phyloP scores from a whole-genome alignment of 345 rosid species.

The Turritis glabra region DNA sequence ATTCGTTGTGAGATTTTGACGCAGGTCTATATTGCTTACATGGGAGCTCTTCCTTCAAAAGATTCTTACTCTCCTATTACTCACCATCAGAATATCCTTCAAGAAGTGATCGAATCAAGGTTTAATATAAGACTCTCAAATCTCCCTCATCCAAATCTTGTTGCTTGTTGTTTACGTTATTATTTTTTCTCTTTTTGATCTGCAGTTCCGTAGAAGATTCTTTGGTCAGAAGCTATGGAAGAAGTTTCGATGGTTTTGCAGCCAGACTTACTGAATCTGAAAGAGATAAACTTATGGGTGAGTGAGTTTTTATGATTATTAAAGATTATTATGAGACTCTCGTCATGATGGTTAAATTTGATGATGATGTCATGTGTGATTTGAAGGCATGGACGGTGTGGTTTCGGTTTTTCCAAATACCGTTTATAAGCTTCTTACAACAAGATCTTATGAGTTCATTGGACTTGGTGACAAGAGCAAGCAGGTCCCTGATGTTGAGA shows the following conservation, averaged over 20 bases:
- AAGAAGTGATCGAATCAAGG: constrained; percentile 31
- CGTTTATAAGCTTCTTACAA: constrained; percentile 42
- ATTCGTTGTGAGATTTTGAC: background rate
- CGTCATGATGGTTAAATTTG: background rate
- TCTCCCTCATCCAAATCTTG: background rate
- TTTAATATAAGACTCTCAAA: background rate
- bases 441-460: constrained; percentile 64
- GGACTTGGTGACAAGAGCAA: constrained; percentile 42
- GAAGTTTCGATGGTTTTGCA: constrained; percentile 48
- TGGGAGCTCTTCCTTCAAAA: constrained; percentile 37
- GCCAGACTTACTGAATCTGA: constrained; percentile 52
- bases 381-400: constrained; percentile 45
- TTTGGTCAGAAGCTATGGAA: constrained; percentile 41
- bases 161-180: constrained; percentile 7
- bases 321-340: background rate
- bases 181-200: background rate
- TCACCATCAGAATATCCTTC: constrained; percentile 38
- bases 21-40: constrained; percentile 39
- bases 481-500: constrained; percentile 22
- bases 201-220: constrained; percentile 30
- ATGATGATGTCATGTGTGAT: background rate
- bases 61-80: constrained; percentile 31
- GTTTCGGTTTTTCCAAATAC: constrained; percentile 53
- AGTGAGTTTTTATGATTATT: constrained; percentile 25
- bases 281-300: constrained; percentile 47